Conservation (phyloP, 352 stramenopile species). For the Phytophthora megakarya region DNA sequence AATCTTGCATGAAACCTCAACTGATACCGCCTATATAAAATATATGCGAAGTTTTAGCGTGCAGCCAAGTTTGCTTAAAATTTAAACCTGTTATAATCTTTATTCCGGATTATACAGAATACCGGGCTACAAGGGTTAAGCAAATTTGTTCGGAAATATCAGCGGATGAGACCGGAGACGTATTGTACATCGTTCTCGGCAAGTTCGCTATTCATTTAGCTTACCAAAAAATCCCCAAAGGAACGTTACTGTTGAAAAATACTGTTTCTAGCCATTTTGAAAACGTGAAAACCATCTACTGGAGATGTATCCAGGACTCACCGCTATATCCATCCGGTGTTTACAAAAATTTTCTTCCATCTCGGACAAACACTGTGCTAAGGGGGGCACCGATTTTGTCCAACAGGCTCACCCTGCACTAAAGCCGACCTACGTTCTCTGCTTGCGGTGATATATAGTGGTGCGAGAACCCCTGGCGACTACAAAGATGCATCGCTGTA, state of each 20-base stretch:
- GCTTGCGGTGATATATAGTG: neutral
- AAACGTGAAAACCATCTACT: neutral
- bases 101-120: too few relatives aligned
- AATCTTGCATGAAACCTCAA: too few relatives aligned
- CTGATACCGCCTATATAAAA: too few relatives aligned
- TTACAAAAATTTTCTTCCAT: neutral
- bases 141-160: neutral
- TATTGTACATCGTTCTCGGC: neutral
- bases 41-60: too few relatives aligned
- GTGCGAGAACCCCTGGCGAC: neutral
- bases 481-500: too few relatives aligned
- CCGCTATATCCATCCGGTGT: neutral
- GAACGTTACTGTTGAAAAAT: neutral
- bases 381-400: neutral
- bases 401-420: neutral
- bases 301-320: neutral
- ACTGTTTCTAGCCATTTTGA: neutral
- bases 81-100: too few relatives aligned
- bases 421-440: neutral
- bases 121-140: neutral
- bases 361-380: neutral
- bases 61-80: too few relatives aligned
- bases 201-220: neutral
- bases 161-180: neutral
- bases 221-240: neutral